Percentiles rank a stretch among this genome's conserved stretches.
Conservation (phyloP, 1,284 basidiomycete genomes). For the Microbotryum scabiosae region DNA sequence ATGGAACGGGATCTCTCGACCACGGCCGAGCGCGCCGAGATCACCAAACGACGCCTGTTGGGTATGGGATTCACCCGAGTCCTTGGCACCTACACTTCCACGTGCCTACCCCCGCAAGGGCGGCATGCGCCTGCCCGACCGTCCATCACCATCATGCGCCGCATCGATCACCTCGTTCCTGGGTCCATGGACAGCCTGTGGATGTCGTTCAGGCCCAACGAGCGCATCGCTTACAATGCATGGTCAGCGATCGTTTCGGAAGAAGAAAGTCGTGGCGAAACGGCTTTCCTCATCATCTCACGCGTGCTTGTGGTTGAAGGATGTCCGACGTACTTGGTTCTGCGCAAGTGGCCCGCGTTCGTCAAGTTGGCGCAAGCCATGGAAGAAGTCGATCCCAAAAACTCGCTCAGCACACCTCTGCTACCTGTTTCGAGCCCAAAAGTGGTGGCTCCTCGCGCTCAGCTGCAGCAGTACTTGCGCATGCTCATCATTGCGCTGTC, state of each 20-base stretch:
- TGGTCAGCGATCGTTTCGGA: slow-evolving; percentile 22
- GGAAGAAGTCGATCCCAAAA: slow-evolving; percentile 5
- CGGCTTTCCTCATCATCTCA: slow-evolving; percentile 11
- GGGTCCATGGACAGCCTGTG: slow-evolving; percentile 22
- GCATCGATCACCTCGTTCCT: slow-evolving; percentile 21
- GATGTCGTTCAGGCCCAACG: not conserved
- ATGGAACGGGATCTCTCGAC: slow-evolving; percentile 20
- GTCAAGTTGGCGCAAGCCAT: slow-evolving; percentile 3
- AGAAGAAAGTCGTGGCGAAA: not conserved
- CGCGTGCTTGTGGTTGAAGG: slow-evolving; percentile 2
- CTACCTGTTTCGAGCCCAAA: slow-evolving; percentile 4
- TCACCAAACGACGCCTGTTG: slow-evolving; percentile 28
- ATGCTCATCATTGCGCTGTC: slow-evolving; percentile 22
- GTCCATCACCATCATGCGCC: slow-evolving; percentile 6
- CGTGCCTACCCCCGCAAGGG: slow-evolving; percentile 5
- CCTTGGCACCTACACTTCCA: slow-evolving; percentile 23
- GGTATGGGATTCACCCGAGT: slow-evolving; percentile 25
- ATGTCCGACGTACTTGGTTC: slow-evolving; percentile 1
- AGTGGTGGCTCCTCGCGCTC: not conserved
- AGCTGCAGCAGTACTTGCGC: slow-evolving; percentile 21
- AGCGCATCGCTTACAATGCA: slow-evolving; percentile 4
- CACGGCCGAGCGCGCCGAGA: slow-evolving; percentile 23
- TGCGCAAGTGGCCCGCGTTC: slow-evolving; percentile 1
- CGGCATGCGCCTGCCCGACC: slow-evolving; percentile 11
- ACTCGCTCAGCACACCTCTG: slow-evolving; percentile 8